Evolutionary conservation across 495 filamentous ascomycete species (phyloP), one percentile per base, ranked within the genome.

Genomic region (Melanomma pulvis-pyrius): DNA sequence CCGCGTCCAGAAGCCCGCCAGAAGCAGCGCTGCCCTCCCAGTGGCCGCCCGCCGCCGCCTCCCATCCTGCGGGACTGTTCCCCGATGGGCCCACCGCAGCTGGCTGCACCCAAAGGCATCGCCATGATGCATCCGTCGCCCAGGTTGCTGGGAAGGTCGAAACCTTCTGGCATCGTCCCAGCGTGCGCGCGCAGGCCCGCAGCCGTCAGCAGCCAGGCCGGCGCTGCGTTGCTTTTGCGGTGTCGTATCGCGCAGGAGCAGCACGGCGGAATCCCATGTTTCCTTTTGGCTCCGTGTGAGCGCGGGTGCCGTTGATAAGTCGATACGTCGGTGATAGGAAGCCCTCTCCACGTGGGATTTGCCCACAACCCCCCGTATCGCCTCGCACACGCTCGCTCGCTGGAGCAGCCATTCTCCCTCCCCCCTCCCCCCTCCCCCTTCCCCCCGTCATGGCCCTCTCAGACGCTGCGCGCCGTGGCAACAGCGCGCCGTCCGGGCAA

Each of bases 301-400:
- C 26, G 46, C 15, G 52, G 11, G 46, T 30, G 28, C 56, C 55
- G 21, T 50, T 11, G 44, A 44, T n/a, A 30, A 26, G 12, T 56
- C 65, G 34, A 17, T 30, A 13, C 1, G n/a, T 3, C n/a, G 1
- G 53, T n/a, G 65, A 70, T 67, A 71, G 62, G 57, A 44, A 47
- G 17, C 25, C 28, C 68, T 66, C 51, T 63, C 68, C 68, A 71
- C 68, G 68, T 71, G 68, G 68, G 68, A 69, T 69, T 49, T 25
- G n/a, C 19, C 36, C 52, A 55, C 51, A 30, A 19, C 15, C 59
- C 47, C 41, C 21, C 34, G 41, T 48, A 29, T 32, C 7, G 12
- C 46, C 41, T 54, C 22, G 30, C 65, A 21, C 56, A 48, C 34
- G 22, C 56, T 50, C 28, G 19, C 41, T 52, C 36, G 21, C 39